Evolutionary conservation across 78 protist genomes (phyloP).

Genomic region (Paulinella micropora): DNA sequence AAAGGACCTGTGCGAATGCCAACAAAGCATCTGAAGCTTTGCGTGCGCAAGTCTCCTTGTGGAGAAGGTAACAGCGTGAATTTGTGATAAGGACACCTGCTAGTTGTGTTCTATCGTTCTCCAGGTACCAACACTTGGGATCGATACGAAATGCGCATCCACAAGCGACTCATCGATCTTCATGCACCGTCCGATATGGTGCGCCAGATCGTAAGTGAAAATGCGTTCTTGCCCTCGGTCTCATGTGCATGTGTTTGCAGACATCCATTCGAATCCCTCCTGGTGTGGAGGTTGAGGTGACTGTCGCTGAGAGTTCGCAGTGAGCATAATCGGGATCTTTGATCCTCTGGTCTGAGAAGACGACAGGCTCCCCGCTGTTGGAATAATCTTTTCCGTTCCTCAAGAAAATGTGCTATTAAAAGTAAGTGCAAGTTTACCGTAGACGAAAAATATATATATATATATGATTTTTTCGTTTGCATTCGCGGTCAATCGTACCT

Average conservation of each 20-base stretch:
- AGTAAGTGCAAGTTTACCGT: no score
- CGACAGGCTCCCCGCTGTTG: no score
- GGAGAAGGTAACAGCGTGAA: slow-evolving; percentile 99
- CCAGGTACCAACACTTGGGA: slow-evolving; percentile 95
- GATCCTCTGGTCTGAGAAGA: no score
- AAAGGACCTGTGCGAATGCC: slow-evolving; percentile 99
- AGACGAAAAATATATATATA: no score
- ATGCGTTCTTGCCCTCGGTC: background rate
- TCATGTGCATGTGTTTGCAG: background rate
- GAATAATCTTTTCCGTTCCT: no score
- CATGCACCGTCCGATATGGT: slow-evolving; percentile 72
- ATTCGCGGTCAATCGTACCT: no score
- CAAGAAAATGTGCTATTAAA: no score
- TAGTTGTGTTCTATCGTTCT: background rate
- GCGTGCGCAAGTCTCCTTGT: slow-evolving; percentile 97
- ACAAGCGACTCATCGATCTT: slow-evolving; percentile 98
- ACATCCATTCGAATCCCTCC: background rate
- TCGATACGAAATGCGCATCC: slow-evolving; percentile 95
- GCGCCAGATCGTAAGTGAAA: slow-evolving; percentile 53
- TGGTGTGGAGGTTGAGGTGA: slow-evolving; percentile 87
- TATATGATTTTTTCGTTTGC: no score
- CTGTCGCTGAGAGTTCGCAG: slow-evolving; percentile 31
- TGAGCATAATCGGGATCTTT: no score
- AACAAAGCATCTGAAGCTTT: slow-evolving; percentile 83
- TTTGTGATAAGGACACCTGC: no score